phyloP scores from a whole-genome alignment of 2,329 filamentous ascomycete genomes.

The Cylindrodendrum hubeiense region DNA sequence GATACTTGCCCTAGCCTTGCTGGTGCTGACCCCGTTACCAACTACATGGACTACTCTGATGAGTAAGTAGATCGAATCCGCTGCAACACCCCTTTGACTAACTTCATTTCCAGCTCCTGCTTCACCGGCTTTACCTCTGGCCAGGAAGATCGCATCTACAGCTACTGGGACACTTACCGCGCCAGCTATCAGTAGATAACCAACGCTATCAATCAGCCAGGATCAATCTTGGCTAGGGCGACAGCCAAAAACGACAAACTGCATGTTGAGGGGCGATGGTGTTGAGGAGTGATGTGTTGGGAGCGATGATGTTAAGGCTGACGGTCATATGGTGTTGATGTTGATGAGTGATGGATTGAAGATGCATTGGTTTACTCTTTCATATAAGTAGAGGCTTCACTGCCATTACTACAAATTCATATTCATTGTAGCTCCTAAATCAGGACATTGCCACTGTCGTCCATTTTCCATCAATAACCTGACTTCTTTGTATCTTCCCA shows the following conservation, averaged over 20 bases:
- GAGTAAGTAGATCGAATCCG: conserved; percentile 49
- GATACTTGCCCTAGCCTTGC: conserved; percentile 50
- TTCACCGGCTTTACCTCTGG: conserved; percentile 42
- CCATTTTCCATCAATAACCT: not conserved
- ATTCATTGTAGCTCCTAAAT: not conserved
- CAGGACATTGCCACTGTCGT: not conserved
- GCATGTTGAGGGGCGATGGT: not conserved
- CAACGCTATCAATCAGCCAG: not conserved
- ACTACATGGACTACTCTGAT: conserved; percentile 56
- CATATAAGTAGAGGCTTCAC: not conserved
- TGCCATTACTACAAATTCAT: not conserved
- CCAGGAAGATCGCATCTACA: conserved; percentile 36
- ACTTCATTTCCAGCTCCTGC: conserved; percentile 25
- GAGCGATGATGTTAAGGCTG: no score
- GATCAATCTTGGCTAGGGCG: not conserved
- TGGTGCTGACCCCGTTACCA: conserved; percentile 51
- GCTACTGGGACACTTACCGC: conserved; percentile 37
- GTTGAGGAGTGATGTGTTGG: not conserved
- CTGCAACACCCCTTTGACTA: not conserved
- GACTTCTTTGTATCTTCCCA: no score
- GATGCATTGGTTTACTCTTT: not conserved
- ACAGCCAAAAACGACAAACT: not conserved
- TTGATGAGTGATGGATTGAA: not conserved
- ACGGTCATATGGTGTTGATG: no score
- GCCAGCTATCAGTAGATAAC: conserved; percentile 20